Evolutionary conservation across 208 protist genomes (phyloP), one percentile per base, ranked within the genome.

Genomic region (Angomonas deanei): DNA sequence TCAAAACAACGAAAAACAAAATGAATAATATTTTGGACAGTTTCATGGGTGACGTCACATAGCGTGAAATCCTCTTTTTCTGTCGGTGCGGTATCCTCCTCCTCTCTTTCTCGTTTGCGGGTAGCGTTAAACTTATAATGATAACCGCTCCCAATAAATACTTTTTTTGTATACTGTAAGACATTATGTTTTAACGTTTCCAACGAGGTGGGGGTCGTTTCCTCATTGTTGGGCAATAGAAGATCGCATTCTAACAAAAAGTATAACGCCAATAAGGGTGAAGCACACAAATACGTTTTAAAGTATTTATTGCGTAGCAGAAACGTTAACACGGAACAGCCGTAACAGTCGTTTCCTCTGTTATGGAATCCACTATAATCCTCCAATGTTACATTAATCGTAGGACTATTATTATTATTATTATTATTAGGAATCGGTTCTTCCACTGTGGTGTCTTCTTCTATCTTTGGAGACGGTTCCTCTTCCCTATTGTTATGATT

Each of bases 361-460:
- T 94, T 94, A 52, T 74, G 66, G 61, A 94, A 94, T 32, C 88
- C 88, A 60, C 84, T 92, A 49, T 49, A 75, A 58, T 91, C 76
- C 21, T 48, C 42, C 42, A 74, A 15, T n/a, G 11, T 8, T 15
- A 42, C 36, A n/a, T 42, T 15, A n/a, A 15, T 15, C 11, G 8
- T 42, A 15, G 8, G 11, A 15, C 15, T 15, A 42, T 15, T 42
- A 15, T 42, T 42, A 42, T 42, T 15, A 15, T 42, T 15, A 42
- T 42, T 15, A 42, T 42, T 15, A 42, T 42, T 8, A 15, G 15
- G 36, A 8, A n/a, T 15, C 36, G 36, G 8, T 8, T 42, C 36
- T 15, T 42, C 36, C 36, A 42, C 36, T n/a, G 15, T n/a, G 36
- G 11, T 42, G 15, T 8, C 36, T 15, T 24, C 8, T 53, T 15